Evolutionary conservation across 1,284 basidiomycete genomes (phyloP).

Genomic region (Apiotrichum veenhuisii): DNA sequence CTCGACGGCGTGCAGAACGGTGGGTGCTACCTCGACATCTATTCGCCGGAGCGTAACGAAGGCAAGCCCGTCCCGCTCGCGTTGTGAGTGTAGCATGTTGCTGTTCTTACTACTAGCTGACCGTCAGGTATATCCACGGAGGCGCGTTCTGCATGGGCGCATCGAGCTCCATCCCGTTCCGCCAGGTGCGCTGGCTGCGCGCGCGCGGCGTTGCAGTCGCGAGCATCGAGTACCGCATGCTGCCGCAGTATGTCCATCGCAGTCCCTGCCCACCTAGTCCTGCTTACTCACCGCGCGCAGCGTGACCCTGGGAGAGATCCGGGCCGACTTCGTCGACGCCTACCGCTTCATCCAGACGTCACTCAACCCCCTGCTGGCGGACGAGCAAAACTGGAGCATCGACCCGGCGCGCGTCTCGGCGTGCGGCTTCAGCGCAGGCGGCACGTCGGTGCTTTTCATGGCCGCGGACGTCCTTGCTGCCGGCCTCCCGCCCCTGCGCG

Average conservation of each 20-base stretch:
- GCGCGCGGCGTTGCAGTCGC: constrained; percentile 17
- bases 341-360: constrained; percentile 13
- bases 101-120: neutral
- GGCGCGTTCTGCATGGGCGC: constrained; percentile 20
- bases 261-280: no score
- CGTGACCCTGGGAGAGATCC: constrained; percentile 8
- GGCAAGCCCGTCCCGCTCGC: constrained; percentile 5
- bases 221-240: constrained; percentile 21
- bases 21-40: constrained; percentile 24
- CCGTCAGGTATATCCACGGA: constrained; percentile 16
- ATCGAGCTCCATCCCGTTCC: constrained; percentile 11
- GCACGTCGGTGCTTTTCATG: neutral
- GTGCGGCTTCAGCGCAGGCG: neutral
- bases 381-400: neutral
- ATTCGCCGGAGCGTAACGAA: constrained; percentile 9
- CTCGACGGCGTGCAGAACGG: constrained; percentile 10
- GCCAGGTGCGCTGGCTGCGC: constrained; percentile 21
- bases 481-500: neutral
- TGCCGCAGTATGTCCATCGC: constrained; percentile 17
- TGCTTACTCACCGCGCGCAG: constrained; percentile 1
- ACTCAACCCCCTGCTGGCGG: constrained; percentile 3
- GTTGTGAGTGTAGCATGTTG: neutral
- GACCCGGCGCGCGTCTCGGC: neutral
- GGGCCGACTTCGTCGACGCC: constrained; percentile 16
- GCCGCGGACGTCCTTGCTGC: neutral